These are phyloP conservation scores for Talaromyces rugulosus DNA, from an alignment of 2,329 filamentous ascomycete species.

Conservation along the genomic window DNA sequence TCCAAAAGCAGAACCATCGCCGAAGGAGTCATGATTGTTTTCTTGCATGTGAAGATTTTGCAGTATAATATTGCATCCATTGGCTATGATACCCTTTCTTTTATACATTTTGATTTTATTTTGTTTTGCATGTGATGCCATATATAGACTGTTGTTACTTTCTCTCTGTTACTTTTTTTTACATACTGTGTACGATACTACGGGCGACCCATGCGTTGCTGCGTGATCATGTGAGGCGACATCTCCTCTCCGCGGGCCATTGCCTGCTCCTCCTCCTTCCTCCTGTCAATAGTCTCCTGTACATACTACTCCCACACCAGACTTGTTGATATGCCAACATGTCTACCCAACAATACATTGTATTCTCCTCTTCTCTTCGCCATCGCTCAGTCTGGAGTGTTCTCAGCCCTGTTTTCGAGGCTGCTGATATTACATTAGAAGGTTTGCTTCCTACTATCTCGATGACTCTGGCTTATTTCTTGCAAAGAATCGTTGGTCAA, in stretches of 20 bases:
- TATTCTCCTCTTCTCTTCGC: slow-evolving; percentile 41
- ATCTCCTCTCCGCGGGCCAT: slow-evolving; percentile 5
- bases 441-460: slow-evolving; percentile 14
- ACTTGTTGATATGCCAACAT: neutral
- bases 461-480: neutral
- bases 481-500: slow-evolving; percentile 14
- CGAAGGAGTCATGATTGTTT: slow-evolving; percentile 4
- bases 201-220: neutral
- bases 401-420: slow-evolving; percentile 19
- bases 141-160: neutral
- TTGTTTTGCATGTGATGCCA: neutral
- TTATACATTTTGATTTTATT: neutral
- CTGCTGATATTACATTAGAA: slow-evolving; percentile 13
- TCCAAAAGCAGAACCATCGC: slow-evolving; percentile 2
- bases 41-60: neutral
- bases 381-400: slow-evolving; percentile 33
- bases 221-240: slow-evolving; percentile 5
- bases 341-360: slow-evolving; percentile 13
- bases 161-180: neutral
- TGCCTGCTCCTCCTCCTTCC: neutral
- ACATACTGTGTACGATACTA: neutral
- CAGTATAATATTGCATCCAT: neutral
- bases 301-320: neutral
- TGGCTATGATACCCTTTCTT: slow-evolving; percentile 13
- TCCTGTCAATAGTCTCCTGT: neutral